Evolutionary conservation across 306 rosid genomes (phyloP).

Genomic region (Luffa aegyptiaca): DNA sequence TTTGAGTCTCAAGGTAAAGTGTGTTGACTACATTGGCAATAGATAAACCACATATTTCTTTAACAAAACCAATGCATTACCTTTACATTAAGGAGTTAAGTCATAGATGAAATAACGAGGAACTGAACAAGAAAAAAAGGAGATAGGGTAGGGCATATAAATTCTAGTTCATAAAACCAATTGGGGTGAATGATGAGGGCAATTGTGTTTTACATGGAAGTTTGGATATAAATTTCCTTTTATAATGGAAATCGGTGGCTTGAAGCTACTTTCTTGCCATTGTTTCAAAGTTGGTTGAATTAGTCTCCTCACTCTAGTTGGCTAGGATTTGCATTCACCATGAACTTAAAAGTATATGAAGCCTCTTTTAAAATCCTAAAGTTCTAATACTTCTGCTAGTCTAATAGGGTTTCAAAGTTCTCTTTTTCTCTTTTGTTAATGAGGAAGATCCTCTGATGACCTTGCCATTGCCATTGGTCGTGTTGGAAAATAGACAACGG

Average conservation of each 20-base stretch:
- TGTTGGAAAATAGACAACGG: no score
- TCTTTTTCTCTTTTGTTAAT: neutral
- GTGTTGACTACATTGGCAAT: neutral
- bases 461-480: no score
- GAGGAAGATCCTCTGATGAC: neutral
- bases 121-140: neutral
- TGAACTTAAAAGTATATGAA: neutral
- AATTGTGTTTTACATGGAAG: neutral
- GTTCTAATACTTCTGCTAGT: neutral
- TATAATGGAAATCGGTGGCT: neutral
- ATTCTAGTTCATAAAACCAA: neutral
- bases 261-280: neutral
- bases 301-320: neutral
- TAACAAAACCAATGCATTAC: neutral
- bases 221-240: neutral
- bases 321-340: neutral
- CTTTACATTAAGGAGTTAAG: neutral
- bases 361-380: neutral
- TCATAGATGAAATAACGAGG: neutral
- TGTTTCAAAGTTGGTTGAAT: neutral
- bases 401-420: neutral
- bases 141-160: neutral
- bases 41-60: neutral
- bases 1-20: neutral
- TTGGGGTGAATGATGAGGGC: neutral